Percentiles rank a stretch among this genome's conserved stretches.
These are phyloP conservation scores for Candolleomyces aberdarensis DNA, from an alignment of 768 basidiomycete species.

Conservation along the genomic window DNA sequence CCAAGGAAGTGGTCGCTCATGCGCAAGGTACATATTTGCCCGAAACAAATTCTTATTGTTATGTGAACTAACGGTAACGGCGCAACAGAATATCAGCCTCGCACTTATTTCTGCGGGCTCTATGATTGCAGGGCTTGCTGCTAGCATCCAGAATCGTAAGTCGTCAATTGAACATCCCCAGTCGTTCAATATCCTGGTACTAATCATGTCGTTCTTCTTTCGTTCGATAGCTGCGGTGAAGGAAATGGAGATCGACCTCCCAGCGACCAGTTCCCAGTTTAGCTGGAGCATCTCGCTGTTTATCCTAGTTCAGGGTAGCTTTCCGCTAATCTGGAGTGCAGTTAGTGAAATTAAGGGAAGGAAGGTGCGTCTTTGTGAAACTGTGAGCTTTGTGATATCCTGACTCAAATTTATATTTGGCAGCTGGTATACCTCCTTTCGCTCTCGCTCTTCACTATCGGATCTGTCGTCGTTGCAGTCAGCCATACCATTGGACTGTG, in stretches of 20 bases:
- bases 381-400: background rate
- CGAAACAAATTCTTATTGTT: too few relatives aligned
- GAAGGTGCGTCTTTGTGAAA: constrained; percentile 42
- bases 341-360: constrained; percentile 75
- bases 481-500: constrained; percentile 50
- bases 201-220: background rate
- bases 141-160: constrained; percentile 66
- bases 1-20: constrained; percentile 55
- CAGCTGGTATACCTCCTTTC: constrained; percentile 53
- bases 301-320: constrained; percentile 65
- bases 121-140: constrained; percentile 55
- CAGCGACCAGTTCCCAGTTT: constrained; percentile 58
- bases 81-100: constrained; percentile 40
- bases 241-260: constrained; percentile 55
- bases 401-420: background rate
- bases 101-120: constrained; percentile 48
- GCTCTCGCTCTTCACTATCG: constrained; percentile 50
- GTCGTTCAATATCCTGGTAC: background rate
- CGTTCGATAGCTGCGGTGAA: constrained; percentile 52
- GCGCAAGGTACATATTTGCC: constrained; percentile 61
- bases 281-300: constrained; percentile 70
- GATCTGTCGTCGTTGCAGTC: constrained; percentile 53
- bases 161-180: background rate
- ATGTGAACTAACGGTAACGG: too few relatives aligned
- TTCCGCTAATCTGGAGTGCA: constrained; percentile 67